Evolutionary conservation across 805 yeast species (phyloP), one percentile per base, ranked within the genome.

Genomic region (Torulaspora gathmanii): DNA sequence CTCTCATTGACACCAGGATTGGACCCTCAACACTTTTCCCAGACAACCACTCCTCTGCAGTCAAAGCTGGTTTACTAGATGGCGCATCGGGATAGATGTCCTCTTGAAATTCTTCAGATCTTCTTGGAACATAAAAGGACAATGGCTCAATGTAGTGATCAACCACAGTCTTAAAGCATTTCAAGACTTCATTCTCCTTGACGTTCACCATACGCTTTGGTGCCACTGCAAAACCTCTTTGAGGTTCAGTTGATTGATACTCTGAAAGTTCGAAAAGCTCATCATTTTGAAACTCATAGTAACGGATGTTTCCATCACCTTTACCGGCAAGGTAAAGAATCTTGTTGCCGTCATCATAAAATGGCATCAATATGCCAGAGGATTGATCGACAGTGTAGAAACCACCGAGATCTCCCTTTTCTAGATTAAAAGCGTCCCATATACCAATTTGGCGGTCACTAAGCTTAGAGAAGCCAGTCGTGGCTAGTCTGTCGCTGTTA

Each of bases 241-340:
- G 99, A 2, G 99, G 93, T 27, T 87, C 95, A 2, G 81, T 78
- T 3, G 97, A 88, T 49, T 82, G 82, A 65, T 77, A 93, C 64
- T 91, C 96, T n/a, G 95, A 86, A 48, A 93, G 70, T 55, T 85
- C 87, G 67, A 74, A 82, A 45, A 93, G 73, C 58, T 82, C 84
- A 58, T 91, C 97, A 57, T 86, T 79, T 50, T 82, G 88, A 65
- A 78, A 88, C 71, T 93, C 99, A 62, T 72, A 93, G 69, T 91
- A 91, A 60, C 96, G 86, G 58, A 93, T 87, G 65, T 91, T 93
- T 57, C 98, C 98, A 66, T 93, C 99, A 65, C 97, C 97, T 67
- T 93, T 91, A 56, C 99, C 99, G 26, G 95, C 98, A 50, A 93
- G 71, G 61, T 84, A 93, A 48, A 93, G 73, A 47, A 90, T 79